A percentile compares a stretch with the other conserved stretches of the same genome.
Evolutionary conservation across 352 stramenopile genomes (phyloP).

Genomic region (Phytophthora tubulina): DNA sequence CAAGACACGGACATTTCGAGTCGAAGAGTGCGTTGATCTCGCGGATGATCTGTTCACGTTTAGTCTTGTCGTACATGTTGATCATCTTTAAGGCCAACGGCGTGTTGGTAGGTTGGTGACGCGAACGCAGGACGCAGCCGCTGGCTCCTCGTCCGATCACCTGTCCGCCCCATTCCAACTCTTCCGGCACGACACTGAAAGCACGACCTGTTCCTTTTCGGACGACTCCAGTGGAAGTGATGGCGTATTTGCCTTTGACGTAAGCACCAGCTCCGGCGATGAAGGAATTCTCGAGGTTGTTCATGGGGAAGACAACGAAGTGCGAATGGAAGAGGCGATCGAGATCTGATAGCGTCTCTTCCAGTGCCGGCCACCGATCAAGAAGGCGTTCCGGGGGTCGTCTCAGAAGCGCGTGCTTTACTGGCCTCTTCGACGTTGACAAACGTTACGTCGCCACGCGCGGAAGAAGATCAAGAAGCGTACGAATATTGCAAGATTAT

Average conservation of each 20-base stretch:
- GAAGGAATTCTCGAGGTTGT: conserved; percentile 84
- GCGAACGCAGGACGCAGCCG: conserved; percentile 72
- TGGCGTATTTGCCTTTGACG: conserved; percentile 85
- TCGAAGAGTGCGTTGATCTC: conserved; percentile 92
- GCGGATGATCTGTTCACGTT: conserved; percentile 88
- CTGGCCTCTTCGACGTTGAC: conserved; percentile 41
- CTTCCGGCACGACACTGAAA: conserved; percentile 80
- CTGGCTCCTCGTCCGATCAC: conserved; percentile 82
- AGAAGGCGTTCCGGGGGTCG: conserved; percentile 26
- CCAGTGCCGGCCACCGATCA: conserved; percentile 9
- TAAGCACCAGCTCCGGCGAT: conserved; percentile 74
- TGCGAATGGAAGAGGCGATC: conserved; percentile 24
- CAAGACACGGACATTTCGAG: conserved; percentile 82
- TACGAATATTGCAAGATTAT: background rate
- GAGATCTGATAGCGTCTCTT: conserved; percentile 50
- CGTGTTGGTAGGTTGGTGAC: conserved; percentile 77
- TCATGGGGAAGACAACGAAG: conserved; percentile 35
- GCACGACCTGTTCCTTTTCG: conserved; percentile 84
- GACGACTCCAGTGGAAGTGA: conserved; percentile 81
- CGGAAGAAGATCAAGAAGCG: conserved; percentile 21
- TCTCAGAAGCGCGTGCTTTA: conserved; percentile 33
- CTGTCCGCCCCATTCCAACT: conserved; percentile 79
- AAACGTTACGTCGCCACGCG: conserved; percentile 43
- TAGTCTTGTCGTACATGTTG: conserved; percentile 89
- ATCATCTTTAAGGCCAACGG: conserved; percentile 90